phyloP scores from a whole-genome alignment of 495 filamentous ascomycete species.

The Podospora pseudocomata region DNA sequence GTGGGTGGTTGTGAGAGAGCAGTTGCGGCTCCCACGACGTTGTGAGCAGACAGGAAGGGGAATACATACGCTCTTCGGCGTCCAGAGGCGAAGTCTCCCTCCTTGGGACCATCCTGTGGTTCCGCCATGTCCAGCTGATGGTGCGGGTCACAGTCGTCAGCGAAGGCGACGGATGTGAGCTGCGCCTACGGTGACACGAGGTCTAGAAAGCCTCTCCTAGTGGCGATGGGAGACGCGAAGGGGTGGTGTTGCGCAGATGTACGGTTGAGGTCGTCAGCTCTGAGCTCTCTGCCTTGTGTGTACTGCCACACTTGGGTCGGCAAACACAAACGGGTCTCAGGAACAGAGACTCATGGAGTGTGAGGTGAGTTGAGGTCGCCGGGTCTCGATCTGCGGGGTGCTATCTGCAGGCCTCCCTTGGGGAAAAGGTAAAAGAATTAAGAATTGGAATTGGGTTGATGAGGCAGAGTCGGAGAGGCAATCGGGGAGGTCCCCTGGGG shows the following conservation, averaged over 20 bases:
- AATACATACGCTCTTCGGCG: constrained; percentile 32
- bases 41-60: neutral
- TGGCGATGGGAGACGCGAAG: constrained; percentile 14
- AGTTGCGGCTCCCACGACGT: neutral
- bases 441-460: neutral
- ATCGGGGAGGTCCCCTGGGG: neutral
- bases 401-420: neutral
- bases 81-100: constrained; percentile 20
- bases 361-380: constrained; percentile 8
- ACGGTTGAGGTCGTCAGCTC: neutral
- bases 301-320: constrained; percentile 16
- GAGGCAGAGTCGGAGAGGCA: neutral
- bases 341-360: constrained; percentile 8
- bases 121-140: constrained; percentile 28
- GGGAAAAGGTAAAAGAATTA: neutral
- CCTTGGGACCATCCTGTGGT: constrained; percentile 17
- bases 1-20: constrained; percentile 3
- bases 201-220: constrained; percentile 6
- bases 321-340: constrained; percentile 1
- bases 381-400: neutral
- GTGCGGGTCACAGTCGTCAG: constrained; percentile 20
- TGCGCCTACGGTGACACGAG: constrained; percentile 11
- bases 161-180: constrained; percentile 19
- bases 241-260: neutral
- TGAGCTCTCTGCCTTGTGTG: constrained; percentile 15